Percentiles rank a stretch among this genome's conserved stretches.
phyloP scores from a whole-genome alignment of 176 grass and related monocot species.

The Elymus sibiricus region DNA sequence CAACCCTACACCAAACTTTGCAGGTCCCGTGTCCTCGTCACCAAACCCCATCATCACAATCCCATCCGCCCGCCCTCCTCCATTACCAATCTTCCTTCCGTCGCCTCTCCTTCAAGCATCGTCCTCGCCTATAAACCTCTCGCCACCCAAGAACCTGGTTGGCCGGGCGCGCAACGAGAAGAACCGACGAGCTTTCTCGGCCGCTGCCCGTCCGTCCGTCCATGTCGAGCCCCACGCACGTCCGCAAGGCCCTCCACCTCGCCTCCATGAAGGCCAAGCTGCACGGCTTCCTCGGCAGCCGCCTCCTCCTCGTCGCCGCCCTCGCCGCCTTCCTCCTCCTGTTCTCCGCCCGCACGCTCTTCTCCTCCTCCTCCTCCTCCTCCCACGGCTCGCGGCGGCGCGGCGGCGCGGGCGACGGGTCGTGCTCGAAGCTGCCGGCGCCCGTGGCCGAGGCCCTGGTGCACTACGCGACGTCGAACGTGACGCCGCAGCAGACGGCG shows the following conservation, averaged over 20 bases:
- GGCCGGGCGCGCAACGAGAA: not conserved
- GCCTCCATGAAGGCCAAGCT: slow-evolving; percentile 41
- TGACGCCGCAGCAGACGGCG: slow-evolving; percentile 52
- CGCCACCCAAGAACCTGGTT: not conserved
- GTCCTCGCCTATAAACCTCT: not conserved
- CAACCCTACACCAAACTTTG: not conserved
- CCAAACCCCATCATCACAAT: slow-evolving; percentile 14
- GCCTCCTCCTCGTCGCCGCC: slow-evolving; percentile 20
- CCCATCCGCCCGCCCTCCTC: not conserved
- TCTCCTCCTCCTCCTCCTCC: not conserved
- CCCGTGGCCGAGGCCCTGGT: slow-evolving; percentile 52
- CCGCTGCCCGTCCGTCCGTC: not conserved
- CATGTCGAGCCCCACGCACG: slow-evolving; percentile 47
- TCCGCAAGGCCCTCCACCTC: slow-evolving; percentile 41
- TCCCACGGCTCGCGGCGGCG: not conserved
- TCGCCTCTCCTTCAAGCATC: slow-evolving; percentile 10
- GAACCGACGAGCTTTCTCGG: not conserved
- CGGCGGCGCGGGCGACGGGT: not conserved
- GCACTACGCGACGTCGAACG: slow-evolving; percentile 50
- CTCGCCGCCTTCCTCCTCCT: slow-evolving; percentile 39
- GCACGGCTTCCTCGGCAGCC: slow-evolving; percentile 14
- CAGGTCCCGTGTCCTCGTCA: not conserved
- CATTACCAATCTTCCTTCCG: not conserved
- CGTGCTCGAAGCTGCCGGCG: slow-evolving; percentile 16
- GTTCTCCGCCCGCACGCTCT: slow-evolving; percentile 33